Conservation (phyloP, 441 rosid genomes). For the Macaranga tanarius region DNA sequence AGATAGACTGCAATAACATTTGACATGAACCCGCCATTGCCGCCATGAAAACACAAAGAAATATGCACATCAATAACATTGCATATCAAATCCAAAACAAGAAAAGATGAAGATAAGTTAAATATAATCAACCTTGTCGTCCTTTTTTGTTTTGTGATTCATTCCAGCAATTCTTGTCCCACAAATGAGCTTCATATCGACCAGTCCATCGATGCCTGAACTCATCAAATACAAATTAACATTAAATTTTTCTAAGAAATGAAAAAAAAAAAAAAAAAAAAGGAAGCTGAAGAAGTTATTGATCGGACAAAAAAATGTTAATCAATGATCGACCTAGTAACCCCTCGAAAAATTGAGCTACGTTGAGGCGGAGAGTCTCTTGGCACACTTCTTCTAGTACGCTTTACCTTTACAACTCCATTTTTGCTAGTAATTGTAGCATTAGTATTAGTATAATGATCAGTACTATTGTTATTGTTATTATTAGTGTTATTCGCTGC, state of each 20-base stretch:
- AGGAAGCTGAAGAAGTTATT: no score
- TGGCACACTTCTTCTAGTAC: constrained; percentile 69
- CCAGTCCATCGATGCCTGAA: constrained; percentile 57
- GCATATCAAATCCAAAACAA: neutral
- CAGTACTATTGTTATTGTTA: no score
- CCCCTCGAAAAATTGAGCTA: constrained; percentile 84
- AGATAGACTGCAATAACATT: constrained; percentile 48
- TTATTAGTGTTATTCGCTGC: constrained; percentile 11
- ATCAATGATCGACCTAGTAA: constrained; percentile 50
- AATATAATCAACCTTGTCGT: constrained; percentile 43
- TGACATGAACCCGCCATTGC: neutral
- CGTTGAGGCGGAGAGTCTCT: constrained; percentile 82
- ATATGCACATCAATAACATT: constrained; percentile 6
- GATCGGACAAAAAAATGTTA: neutral
- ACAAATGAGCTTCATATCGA: constrained; percentile 64
- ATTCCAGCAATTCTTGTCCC: constrained; percentile 75
- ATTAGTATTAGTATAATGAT: neutral
- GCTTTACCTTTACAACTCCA: constrained; percentile 48
- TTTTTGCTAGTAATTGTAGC: constrained; percentile 14
- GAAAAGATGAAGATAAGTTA: neutral
- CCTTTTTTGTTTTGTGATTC: constrained; percentile 73
- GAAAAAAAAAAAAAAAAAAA: neutral
- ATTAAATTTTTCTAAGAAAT: neutral
- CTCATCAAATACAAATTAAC: neutral
- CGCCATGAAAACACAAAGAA: neutral